A percentile compares a stretch with the other conserved stretches of the same genome.
These are phyloP conservation scores for Syzygium aqueum DNA, from an alignment of 345 rosid genomes.

Conservation along the genomic window DNA sequence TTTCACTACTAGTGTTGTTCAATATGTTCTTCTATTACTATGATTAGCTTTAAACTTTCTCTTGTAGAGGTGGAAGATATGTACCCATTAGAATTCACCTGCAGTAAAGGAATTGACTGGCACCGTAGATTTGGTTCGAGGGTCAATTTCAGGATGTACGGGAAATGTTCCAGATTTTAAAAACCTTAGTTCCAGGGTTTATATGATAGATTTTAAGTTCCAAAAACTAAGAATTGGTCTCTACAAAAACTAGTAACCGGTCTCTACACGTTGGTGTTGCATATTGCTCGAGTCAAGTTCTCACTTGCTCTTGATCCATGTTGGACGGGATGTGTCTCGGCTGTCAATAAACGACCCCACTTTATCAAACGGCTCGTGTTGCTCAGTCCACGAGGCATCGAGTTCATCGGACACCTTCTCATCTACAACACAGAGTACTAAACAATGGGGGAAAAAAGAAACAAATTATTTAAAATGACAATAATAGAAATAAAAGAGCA, in stretches of 20 bases:
- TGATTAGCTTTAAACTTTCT: not conserved
- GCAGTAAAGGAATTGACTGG: no score
- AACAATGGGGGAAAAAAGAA: not conserved
- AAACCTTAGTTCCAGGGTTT: no score
- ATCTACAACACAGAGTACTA: not conserved
- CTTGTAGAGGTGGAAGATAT: not conserved
- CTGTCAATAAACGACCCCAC: accelerated
- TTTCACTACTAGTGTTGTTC: not conserved
- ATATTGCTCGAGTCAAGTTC: not conserved
- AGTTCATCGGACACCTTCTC: not conserved
- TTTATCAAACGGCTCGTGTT: accelerated
- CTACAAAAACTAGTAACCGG: no score
- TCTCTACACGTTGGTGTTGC: not conserved
- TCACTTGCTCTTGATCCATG: not conserved
- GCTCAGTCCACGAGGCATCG: not conserved
- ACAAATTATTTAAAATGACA: not conserved
- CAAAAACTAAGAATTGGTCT: no score
- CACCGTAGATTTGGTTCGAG: no score
- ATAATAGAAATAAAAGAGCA: accelerated
- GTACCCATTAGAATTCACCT: not conserved
- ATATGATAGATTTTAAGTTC: accelerated
- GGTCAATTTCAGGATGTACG: no score
- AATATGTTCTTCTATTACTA: no score
- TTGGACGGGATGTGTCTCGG: accelerated
- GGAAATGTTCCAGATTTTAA: no score